Base-by-base conservation (phyloP, 202 grass and related monocot species). In the Miscanthus sacchariflorus region DNA sequence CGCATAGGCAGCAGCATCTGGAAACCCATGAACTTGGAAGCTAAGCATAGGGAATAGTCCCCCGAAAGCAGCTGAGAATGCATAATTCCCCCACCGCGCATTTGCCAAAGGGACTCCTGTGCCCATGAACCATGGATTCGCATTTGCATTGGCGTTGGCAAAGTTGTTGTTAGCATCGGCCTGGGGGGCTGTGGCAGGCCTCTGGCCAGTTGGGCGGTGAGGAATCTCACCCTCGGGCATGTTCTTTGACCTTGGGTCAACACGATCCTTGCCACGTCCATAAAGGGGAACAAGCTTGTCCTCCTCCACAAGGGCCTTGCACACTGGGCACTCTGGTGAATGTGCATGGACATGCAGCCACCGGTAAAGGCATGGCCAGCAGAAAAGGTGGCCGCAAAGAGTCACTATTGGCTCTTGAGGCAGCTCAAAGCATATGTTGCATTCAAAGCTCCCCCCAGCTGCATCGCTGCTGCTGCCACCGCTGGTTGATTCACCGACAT, bases 401-500 rank as follows among this genome's bases (percentile, higher is more conserved):
- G 93, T 95, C 40, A 95, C 91, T 56, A 95, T 91, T 27, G 93
- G 93, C 11, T 95, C 93, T 35, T 93, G 93, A 24, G 93, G 89
- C 15, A 90, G 46, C 81, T 95, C 93, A 61, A 95, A 95, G 84
- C 93, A 95, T 30, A 95, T 95, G 76, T 95, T 95, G 85, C 93
- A 93, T 48, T 90, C 86, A 19, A 95, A 95, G 83, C 87, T 88
- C 18, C 89, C 91, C 7, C 84, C 70, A 61, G 86, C 84, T 14
- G 92, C 72, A 19, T 88, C 79, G 0, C 49, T 23, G 49, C 77
- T 88, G 89, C 77, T 76, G 48, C 87, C 83, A 30, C 56, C n/a
- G 4, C 83, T 89, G 2, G 83, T 83, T 0, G 90, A 92, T 84
- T 80, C 87, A 13, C 87, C 87, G 38, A 87, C 87, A 42, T 89